These are phyloP conservation scores for Gossypium trilobum DNA, from an alignment of 441 rosid genomes.

Conservation along the genomic window DNA sequence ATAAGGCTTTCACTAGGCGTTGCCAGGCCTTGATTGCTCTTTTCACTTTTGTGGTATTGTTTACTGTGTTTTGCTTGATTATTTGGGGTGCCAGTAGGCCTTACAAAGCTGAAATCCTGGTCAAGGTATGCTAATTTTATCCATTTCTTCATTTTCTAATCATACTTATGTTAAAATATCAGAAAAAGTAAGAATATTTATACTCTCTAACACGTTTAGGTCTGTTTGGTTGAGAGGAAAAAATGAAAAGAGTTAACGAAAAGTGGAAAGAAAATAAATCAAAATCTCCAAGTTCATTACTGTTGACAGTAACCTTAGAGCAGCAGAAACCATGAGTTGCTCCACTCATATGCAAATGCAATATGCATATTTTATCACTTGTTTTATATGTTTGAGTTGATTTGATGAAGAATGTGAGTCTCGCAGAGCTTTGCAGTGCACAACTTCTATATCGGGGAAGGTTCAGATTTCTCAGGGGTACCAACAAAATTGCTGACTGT, in stretches of 20 bases:
- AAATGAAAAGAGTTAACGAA: no score
- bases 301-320: no score
- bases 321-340: no score
- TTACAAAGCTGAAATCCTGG: conserved; percentile 56
- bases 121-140: conserved; percentile 38
- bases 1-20: conserved; percentile 42
- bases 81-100: conserved; percentile 89
- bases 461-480: conserved; percentile 73
- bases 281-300: no score
- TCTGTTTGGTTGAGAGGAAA: no score
- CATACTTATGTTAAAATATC: not conserved
- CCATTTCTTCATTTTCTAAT: not conserved
- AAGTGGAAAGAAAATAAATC: no score
- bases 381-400: not conserved
- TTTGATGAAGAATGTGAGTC: not conserved
- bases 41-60: conserved; percentile 43
- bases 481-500: conserved; percentile 68
- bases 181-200: no score
- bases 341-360: not conserved
- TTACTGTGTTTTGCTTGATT: conserved; percentile 75
- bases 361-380: not conserved
- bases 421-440: conserved; percentile 53
- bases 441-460: conserved; percentile 70
- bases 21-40: conserved; percentile 56
- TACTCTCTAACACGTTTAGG: no score